Percentiles rank a stretch among this genome's conserved stretches.
These are phyloP conservation scores for Chytridiales sp. DNA, from an alignment of 371 early-diverging fungal species.

Conservation along the genomic window DNA sequence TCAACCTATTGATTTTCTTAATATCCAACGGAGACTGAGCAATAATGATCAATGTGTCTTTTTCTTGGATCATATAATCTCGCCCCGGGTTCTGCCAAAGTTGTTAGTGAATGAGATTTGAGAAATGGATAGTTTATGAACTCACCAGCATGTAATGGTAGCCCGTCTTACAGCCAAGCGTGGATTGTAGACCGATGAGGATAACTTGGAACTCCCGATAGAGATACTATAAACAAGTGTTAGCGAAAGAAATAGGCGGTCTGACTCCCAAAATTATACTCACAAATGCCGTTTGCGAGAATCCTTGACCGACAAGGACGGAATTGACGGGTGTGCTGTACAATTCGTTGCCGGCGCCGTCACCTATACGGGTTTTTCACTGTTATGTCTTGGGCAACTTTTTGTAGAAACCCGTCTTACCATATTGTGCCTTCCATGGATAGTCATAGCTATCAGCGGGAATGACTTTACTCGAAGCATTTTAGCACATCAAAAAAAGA, in stretches of 20 bases:
- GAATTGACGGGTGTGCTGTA: slow-evolving; percentile 55
- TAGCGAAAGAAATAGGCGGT: neutral
- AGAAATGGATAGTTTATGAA: neutral
- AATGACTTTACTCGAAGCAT: slow-evolving; percentile 5
- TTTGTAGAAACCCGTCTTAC: too few species aligned
- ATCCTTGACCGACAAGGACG: slow-evolving; percentile 58
- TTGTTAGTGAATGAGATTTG: neutral
- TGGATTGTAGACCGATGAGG: slow-evolving; percentile 60
- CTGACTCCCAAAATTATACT: neutral
- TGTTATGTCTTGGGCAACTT: too few species aligned
- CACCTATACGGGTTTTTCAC: too few species aligned
- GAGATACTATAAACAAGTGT: slow-evolving; percentile 39
- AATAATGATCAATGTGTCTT: slow-evolving; percentile 62
- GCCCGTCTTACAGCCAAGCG: slow-evolving; percentile 1
- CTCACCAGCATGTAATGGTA: slow-evolving; percentile 10
- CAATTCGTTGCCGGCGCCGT: slow-evolving; percentile 71
- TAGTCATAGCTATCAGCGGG: slow-evolving; percentile 60
- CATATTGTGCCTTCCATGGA: slow-evolving; percentile 77
- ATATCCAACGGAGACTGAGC: slow-evolving; percentile 55
- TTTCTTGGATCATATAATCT: slow-evolving; percentile 50
- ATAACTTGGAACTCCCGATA: slow-evolving; percentile 72
- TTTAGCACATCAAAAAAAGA: neutral
- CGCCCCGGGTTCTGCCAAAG: slow-evolving; percentile 67
- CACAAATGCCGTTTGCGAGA: slow-evolving; percentile 62
- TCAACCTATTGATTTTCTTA: slow-evolving; percentile 9